phyloP scores from a whole-genome alignment of 75 land plant genomes.

The Picea glauca region DNA sequence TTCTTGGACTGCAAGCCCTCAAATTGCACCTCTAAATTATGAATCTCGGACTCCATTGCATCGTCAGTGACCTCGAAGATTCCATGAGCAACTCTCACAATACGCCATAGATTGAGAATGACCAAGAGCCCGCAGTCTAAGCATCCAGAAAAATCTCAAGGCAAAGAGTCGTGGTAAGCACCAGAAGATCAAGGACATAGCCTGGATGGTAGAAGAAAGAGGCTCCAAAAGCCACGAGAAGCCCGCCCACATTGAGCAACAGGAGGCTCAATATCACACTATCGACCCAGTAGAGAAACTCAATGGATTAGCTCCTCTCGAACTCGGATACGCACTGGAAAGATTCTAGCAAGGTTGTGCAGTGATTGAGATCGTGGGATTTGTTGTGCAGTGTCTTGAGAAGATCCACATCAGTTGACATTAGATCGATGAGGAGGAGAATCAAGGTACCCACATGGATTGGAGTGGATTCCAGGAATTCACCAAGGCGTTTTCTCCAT shows the following conservation, averaged over 20 bases:
- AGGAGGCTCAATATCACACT: constrained; percentile 38
- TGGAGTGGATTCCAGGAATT: constrained; percentile 43
- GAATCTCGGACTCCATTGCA: constrained; percentile 57
- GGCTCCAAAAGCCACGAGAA: constrained; percentile 36
- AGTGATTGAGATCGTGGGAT: constrained; percentile 16
- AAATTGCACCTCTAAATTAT: constrained; percentile 32
- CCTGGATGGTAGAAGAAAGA: constrained; percentile 46
- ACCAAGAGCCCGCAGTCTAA: constrained; percentile 55
- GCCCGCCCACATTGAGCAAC: constrained; percentile 25
- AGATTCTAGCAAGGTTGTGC: constrained; percentile 16
- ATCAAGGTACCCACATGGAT: constrained; percentile 25
- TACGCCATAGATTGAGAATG: constrained; percentile 62
- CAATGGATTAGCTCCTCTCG: constrained; percentile 24
- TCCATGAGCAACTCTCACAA: constrained; percentile 68
- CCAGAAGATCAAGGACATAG: constrained; percentile 49
- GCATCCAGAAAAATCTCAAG: constrained; percentile 43
- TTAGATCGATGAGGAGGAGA: constrained; percentile 46
- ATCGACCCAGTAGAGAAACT: constrained; percentile 36
- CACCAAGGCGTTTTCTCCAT: constrained; percentile 41
- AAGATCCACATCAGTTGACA: constrained; percentile 46
- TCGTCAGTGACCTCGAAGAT: constrained; percentile 45
- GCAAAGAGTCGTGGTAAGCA: constrained; percentile 44
- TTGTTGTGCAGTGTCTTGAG: constrained; percentile 37
- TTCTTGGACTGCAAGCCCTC: constrained; percentile 22
- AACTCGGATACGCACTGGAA: constrained; percentile 24